phyloP scores from a whole-genome alignment of 179 eudicot genomes.

The Camellia oleifera region DNA sequence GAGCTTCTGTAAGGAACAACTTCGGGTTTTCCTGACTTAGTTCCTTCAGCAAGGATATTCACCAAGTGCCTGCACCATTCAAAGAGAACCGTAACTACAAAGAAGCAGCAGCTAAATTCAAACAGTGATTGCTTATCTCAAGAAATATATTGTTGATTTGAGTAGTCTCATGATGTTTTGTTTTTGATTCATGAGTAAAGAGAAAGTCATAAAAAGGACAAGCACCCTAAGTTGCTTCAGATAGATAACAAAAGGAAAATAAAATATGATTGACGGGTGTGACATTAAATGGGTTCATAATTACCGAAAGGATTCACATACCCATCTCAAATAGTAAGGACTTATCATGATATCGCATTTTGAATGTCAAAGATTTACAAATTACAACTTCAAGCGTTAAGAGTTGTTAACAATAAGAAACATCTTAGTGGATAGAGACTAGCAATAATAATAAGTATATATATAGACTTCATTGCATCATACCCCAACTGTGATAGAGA shows the following conservation, averaged over 20 bases:
- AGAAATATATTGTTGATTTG: too few relatives aligned
- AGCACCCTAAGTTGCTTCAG: neutral
- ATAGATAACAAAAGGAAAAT: neutral
- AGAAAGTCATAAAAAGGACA: neutral
- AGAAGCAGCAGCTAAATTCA: neutral
- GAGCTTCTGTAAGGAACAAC: slow-evolving; percentile 60
- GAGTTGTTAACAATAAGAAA: neutral
- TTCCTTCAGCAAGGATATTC: slow-evolving; percentile 64
- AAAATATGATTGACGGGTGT: neutral
- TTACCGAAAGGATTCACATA: too few relatives aligned
- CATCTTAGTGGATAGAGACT: neutral
- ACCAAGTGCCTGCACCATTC: slow-evolving; percentile 66
- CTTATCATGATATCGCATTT: neutral
- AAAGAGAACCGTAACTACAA: slow-evolving; percentile 9
- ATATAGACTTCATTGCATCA: slow-evolving; percentile 1
- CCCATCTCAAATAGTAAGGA: too few relatives aligned
- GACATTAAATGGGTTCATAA: too few relatives aligned
- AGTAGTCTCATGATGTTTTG: neutral
- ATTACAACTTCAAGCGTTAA: neutral
- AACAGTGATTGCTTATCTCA: too few relatives aligned
- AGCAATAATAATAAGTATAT: neutral
- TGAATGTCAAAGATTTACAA: neutral
- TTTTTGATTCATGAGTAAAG: neutral
- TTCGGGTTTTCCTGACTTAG: slow-evolving; percentile 38
- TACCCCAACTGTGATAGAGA: slow-evolving; percentile 92